A percentile compares a stretch with the other conserved stretches of the same genome.
phyloP scores from a whole-genome alignment of 225 moss, liverwort and hornwort genomes.

The Ulota crispa region DNA sequence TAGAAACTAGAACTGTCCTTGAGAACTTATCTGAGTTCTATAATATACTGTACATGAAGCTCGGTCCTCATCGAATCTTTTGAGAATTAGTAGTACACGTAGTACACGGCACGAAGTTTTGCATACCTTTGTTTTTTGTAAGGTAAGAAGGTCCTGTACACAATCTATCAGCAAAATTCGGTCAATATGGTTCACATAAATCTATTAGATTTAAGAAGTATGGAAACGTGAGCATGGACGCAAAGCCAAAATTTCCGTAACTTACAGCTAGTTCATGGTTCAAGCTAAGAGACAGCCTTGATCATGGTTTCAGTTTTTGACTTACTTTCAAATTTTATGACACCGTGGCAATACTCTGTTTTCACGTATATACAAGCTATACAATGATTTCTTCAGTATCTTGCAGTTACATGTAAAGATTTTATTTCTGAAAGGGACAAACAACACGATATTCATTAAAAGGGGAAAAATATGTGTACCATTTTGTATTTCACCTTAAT shows the following conservation, averaged over 20 bases:
- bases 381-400: background rate
- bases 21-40: background rate
- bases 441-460: no score
- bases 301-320: background rate
- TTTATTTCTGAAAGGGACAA: background rate
- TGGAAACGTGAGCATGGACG: background rate
- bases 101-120: background rate
- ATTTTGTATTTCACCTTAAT: no score
- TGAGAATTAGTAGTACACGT: background rate
- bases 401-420: background rate
- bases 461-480: no score
- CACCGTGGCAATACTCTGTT: background rate
- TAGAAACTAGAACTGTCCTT: background rate
- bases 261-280: background rate
- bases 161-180: slow-evolving; percentile 12
- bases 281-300: background rate
- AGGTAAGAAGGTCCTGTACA: background rate
- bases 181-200: background rate
- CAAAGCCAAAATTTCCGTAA: slow-evolving; percentile 1
- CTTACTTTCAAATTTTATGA: background rate
- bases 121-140: background rate
- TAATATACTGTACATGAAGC: background rate
- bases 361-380: background rate
- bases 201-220: background rate
- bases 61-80: background rate